Percentiles rank a stretch among this genome's conserved stretches.
Conservation (phyloP, 495 filamentous ascomycete species). For the Baudoinia panamericana region DNA sequence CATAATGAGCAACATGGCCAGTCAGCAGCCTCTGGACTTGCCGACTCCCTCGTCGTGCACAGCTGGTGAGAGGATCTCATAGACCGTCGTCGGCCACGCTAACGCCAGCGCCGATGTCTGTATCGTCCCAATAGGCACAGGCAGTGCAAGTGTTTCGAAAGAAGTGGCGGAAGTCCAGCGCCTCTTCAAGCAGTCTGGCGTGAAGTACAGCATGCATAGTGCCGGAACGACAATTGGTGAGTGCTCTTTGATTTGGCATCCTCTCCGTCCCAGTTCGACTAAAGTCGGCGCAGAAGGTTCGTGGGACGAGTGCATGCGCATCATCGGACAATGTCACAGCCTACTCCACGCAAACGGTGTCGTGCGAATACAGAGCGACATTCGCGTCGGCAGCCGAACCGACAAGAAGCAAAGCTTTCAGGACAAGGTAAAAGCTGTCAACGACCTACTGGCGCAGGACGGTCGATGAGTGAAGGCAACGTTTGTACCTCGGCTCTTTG, state of each 20-base stretch:
- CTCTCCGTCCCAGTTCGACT: background rate
- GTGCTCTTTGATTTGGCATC: conserved; percentile 23
- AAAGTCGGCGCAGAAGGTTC: conserved; percentile 56
- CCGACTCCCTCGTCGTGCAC: conserved; percentile 28
- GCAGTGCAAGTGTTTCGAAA: conserved; percentile 64
- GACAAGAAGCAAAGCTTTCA: conserved; percentile 55
- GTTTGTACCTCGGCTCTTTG: no score
- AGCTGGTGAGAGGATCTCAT: conserved; percentile 14
- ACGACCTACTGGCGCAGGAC: conserved; percentile 41
- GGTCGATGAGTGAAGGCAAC: no score
- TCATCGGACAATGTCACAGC: conserved; percentile 83
- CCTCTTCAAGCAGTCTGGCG: conserved; percentile 62
- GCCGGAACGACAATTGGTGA: conserved; percentile 83
- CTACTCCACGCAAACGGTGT: conserved; percentile 72
- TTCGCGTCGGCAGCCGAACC: conserved; percentile 67
- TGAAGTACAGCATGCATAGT: conserved; percentile 80
- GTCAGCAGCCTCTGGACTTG: conserved; percentile 17
- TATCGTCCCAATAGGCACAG: conserved; percentile 54
- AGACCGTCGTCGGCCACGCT: background rate
- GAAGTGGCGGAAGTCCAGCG: conserved; percentile 83
- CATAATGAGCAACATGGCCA: conserved; percentile 13
- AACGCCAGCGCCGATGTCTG: conserved; percentile 26
- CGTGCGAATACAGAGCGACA: conserved; percentile 75
- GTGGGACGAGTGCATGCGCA: conserved; percentile 77
- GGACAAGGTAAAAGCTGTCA: conserved; percentile 55